Evolutionary conservation across 129 eudicot genomes (phyloP).

Genomic region (Centaurea solstitialis): DNA sequence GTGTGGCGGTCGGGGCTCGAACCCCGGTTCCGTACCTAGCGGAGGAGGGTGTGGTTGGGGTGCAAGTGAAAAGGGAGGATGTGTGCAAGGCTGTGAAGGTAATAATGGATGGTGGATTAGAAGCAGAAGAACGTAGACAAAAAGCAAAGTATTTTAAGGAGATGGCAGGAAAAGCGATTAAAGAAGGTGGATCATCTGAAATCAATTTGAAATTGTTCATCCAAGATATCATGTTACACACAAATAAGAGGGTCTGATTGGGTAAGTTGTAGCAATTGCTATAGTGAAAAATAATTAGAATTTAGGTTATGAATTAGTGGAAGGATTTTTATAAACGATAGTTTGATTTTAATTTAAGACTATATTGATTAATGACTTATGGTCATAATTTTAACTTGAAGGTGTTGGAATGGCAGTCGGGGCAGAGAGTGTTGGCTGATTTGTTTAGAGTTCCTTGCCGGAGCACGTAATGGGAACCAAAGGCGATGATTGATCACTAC

Average conservation of each 20-base stretch:
- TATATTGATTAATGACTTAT: too few relatives aligned
- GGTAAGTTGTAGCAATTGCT: background rate
- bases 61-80: slow-evolving; percentile 34
- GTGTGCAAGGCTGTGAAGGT: slow-evolving; percentile 21
- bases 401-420: slow-evolving; percentile 48
- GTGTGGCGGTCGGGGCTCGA: slow-evolving; percentile 33
- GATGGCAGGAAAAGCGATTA: slow-evolving; percentile 29
- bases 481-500: background rate
- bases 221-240: slow-evolving; percentile 32
- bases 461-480: background rate
- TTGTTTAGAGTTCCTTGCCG: too few relatives aligned
- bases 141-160: slow-evolving; percentile 20
- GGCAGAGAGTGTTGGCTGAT: slow-evolving; percentile 43
- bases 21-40: slow-evolving; percentile 3
- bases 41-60: slow-evolving; percentile 14
- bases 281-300: too few relatives aligned
- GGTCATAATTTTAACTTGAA: slow-evolving; percentile 11
- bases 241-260: slow-evolving; percentile 22
- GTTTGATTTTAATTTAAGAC: too few relatives aligned
- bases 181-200: slow-evolving; percentile 39
- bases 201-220: slow-evolving; percentile 22
- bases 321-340: too few relatives aligned
- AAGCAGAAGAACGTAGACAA: slow-evolving; percentile 25
- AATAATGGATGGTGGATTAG: slow-evolving; percentile 29
- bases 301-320: background rate